These are phyloP conservation scores for Gymnopilus junonius DNA, from an alignment of 768 basidiomycete species.

Conservation along the genomic window DNA sequence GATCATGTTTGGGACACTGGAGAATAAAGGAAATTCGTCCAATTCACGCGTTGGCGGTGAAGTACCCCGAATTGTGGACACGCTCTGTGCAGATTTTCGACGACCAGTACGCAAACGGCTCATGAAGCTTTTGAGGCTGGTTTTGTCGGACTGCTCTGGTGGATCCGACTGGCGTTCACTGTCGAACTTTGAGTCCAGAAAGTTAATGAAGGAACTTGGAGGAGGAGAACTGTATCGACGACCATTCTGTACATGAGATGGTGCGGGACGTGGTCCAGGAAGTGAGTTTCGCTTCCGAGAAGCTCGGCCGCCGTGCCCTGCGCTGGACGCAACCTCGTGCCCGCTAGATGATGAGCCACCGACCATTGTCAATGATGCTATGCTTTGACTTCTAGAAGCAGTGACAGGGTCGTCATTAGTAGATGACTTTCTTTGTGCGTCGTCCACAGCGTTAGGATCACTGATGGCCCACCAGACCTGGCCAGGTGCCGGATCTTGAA, in stretches of 20 bases:
- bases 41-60: slow-evolving; percentile 3
- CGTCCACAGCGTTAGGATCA: slow-evolving; percentile 2
- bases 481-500: neutral
- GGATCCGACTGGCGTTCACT: slow-evolving; percentile 14
- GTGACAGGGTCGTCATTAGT: neutral
- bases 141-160: slow-evolving; percentile 18
- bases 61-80: slow-evolving; percentile 11
- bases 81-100: slow-evolving; percentile 15
- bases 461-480: slow-evolving; percentile 12
- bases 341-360: slow-evolving; percentile 15
- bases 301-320: slow-evolving; percentile 1
- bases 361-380: slow-evolving; percentile 16
- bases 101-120: slow-evolving; percentile 19
- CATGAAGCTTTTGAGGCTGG: slow-evolving; percentile 21
- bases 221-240: slow-evolving; percentile 20
- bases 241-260: neutral
- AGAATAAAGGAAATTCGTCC: slow-evolving; percentile 7
- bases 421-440: neutral
- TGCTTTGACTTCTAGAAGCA: slow-evolving; percentile 16
- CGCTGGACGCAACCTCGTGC: slow-evolving; percentile 15
- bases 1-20: slow-evolving; percentile 11
- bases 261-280: slow-evolving; percentile 16
- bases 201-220: slow-evolving; percentile 13
- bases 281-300: slow-evolving; percentile 16
- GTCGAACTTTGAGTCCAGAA: slow-evolving; percentile 4